Conservation (phyloP, 768 basidiomycete species). For the Tubosaeta brunneosetosa region DNA sequence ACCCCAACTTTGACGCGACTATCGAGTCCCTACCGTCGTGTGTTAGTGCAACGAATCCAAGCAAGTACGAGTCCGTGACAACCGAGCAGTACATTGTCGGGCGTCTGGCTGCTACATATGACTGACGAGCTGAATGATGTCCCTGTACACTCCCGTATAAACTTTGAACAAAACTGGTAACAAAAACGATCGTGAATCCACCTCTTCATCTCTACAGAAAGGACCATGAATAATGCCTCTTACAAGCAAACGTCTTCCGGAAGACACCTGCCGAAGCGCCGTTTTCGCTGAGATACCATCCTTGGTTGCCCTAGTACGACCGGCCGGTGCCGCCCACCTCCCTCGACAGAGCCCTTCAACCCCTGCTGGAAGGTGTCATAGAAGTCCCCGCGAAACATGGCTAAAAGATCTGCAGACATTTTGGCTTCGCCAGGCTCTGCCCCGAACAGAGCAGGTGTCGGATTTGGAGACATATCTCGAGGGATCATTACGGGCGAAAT, state of each 20-base stretch:
- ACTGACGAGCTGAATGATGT: constrained; percentile 23
- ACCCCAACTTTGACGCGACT: constrained; percentile 64
- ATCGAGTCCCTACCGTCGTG: constrained; percentile 72
- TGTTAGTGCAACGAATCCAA: constrained; percentile 36
- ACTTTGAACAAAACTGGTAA: not conserved
- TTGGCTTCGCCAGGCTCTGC: not conserved
- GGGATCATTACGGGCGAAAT: constrained; percentile 10
- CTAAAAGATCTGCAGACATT: not conserved
- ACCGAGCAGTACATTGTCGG: constrained; percentile 76
- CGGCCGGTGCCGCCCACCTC: constrained; percentile 3
- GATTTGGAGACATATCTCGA: constrained; percentile 21
- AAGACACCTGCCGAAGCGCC: constrained; percentile 16
- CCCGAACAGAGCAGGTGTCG: constrained; percentile 8
- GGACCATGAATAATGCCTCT: not conserved
- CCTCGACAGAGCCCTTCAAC: constrained; percentile 5
- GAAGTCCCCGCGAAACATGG: constrained; percentile 4
- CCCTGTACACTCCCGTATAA: constrained; percentile 1
- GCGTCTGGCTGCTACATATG: constrained; percentile 57
- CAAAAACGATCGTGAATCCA: not conserved
- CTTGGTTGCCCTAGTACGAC: constrained; percentile 3
- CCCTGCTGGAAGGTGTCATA: constrained; percentile 22
- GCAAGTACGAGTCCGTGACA: constrained; percentile 68
- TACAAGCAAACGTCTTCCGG: constrained; percentile 11
- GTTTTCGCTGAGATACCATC: constrained; percentile 2
- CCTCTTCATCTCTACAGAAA: not conserved